phyloP scores from a whole-genome alignment of 768 basidiomycete species.

The Xerocomellus amylosporus region DNA sequence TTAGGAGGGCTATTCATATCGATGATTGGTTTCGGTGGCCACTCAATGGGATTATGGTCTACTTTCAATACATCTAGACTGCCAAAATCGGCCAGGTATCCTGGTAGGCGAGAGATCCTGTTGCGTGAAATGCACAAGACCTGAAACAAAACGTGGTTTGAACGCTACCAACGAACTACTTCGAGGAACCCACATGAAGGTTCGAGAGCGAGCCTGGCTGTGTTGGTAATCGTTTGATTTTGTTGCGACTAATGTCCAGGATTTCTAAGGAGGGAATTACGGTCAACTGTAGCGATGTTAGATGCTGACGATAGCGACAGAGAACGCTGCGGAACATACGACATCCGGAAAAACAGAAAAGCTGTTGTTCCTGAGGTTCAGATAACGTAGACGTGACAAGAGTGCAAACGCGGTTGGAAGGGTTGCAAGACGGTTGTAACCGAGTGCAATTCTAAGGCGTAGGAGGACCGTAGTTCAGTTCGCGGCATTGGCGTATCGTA shows the following conservation, averaged over 20 bases:
- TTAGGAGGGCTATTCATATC: slow-evolving; percentile 41
- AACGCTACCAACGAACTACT: neutral
- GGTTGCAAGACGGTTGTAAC: slow-evolving; percentile 76
- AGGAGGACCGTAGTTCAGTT: slow-evolving; percentile 4
- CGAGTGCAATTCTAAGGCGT: slow-evolving; percentile 70
- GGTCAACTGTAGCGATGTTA: slow-evolving; percentile 57
- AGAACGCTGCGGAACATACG: slow-evolving; percentile 46
- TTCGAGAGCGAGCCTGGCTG: slow-evolving; percentile 75
- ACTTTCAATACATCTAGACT: slow-evolving; percentile 77
- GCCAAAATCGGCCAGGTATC: slow-evolving; percentile 71
- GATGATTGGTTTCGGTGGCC: slow-evolving; percentile 72
- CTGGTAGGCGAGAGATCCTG: slow-evolving; percentile 73
- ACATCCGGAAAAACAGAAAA: slow-evolving; percentile 84
- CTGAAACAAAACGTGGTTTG: slow-evolving; percentile 36
- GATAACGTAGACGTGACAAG: slow-evolving; percentile 72
- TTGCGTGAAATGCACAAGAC: slow-evolving; percentile 88
- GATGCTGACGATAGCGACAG: neutral
- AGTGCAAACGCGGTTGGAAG: slow-evolving; percentile 74
- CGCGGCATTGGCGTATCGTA: slow-evolving; percentile 2
- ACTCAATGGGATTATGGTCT: slow-evolving; percentile 91
- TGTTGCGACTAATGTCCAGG: slow-evolving; percentile 92
- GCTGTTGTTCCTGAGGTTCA: slow-evolving; percentile 83
- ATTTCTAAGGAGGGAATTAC: slow-evolving; percentile 87
- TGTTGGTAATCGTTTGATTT: slow-evolving; percentile 73
- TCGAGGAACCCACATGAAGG: slow-evolving; percentile 55